A percentile compares a stretch with the other conserved stretches of the same genome.
phyloP scores from a whole-genome alignment of 257 asterid species.

The Penstemon eatonii region DNA sequence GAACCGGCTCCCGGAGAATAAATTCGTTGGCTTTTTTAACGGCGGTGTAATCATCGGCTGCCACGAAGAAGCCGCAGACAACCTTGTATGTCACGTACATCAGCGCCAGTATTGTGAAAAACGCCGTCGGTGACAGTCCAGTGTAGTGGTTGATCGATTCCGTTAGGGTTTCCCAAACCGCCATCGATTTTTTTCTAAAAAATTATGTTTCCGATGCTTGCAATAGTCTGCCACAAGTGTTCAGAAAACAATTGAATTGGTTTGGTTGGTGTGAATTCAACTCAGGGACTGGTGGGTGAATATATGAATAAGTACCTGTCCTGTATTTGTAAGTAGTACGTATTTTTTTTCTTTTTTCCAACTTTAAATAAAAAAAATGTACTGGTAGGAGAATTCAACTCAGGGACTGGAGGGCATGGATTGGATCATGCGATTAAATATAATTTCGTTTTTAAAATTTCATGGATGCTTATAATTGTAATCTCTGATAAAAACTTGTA shows the following conservation, averaged over 20 bases:
- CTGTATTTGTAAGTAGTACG: too few relatives aligned
- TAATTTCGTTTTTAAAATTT: too few relatives aligned
- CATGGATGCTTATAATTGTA: too few relatives aligned
- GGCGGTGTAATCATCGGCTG: slow-evolving; percentile 62
- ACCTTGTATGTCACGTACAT: slow-evolving; percentile 73
- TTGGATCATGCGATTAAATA: too few relatives aligned
- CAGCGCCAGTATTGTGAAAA: slow-evolving; percentile 66
- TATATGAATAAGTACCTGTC: too few relatives aligned
- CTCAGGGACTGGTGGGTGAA: slow-evolving; percentile 15
- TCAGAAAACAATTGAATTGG: too few relatives aligned
- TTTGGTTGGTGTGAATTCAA: not conserved
- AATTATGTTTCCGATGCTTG: not conserved
- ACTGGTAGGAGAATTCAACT: too few relatives aligned
- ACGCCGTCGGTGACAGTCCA: slow-evolving; percentile 78
- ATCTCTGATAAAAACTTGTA: too few relatives aligned
- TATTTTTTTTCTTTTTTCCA: too few relatives aligned
- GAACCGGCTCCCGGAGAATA: slow-evolving; percentile 62
- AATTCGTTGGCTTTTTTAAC: slow-evolving; percentile 57
- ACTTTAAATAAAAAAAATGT: too few relatives aligned
- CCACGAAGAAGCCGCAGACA: slow-evolving; percentile 68
- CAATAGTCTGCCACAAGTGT: not conserved
- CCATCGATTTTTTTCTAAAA: slow-evolving; percentile 25
- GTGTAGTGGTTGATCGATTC: slow-evolving; percentile 57
- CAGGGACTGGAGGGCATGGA: too few relatives aligned
- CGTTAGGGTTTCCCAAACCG: slow-evolving; percentile 48